These are phyloP conservation scores for Peniophora sp. DNA, from an alignment of 1,284 basidiomycete species.

Conservation along the genomic window DNA sequence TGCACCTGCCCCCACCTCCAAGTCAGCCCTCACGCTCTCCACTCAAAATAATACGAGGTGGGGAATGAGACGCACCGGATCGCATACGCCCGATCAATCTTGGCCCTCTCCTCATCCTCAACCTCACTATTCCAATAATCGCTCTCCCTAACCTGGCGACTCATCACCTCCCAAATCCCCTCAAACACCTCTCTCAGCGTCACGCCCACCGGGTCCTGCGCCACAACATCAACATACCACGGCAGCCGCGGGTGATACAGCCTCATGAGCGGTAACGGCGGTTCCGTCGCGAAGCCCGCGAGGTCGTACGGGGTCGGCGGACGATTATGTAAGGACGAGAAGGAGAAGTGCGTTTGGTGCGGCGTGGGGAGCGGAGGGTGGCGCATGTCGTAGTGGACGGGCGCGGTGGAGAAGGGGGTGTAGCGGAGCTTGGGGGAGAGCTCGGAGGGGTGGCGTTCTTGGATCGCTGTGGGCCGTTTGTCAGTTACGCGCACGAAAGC, in stretches of 20 bases:
- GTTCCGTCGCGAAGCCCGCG: constrained; percentile 35
- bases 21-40: no score
- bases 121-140: constrained; percentile 33
- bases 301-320: constrained; percentile 29
- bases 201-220: constrained; percentile 36
- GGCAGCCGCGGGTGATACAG: constrained; percentile 43
- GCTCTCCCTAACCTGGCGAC: constrained; percentile 20
- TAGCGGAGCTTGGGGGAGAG: constrained; percentile 29
- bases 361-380: constrained; percentile 12
- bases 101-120: constrained; percentile 25
- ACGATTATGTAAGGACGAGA: constrained; percentile 18
- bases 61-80: no score
- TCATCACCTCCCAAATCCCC: constrained; percentile 23
- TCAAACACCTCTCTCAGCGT: constrained; percentile 46
- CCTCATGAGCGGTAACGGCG: constrained; percentile 36
- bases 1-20: constrained; percentile 20
- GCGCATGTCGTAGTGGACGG: constrained; percentile 29
- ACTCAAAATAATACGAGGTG: no score
- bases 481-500: neutral
- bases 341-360: constrained; percentile 31
- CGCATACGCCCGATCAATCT: constrained; percentile 24
- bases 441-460: constrained; percentile 3
- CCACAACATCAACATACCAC: constrained; percentile 48
- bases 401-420: constrained; percentile 15
- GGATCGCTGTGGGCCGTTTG: constrained; percentile 1